phyloP scores from a whole-genome alignment of 2,329 filamentous ascomycete species.

The Sporothrix inflata region DNA sequence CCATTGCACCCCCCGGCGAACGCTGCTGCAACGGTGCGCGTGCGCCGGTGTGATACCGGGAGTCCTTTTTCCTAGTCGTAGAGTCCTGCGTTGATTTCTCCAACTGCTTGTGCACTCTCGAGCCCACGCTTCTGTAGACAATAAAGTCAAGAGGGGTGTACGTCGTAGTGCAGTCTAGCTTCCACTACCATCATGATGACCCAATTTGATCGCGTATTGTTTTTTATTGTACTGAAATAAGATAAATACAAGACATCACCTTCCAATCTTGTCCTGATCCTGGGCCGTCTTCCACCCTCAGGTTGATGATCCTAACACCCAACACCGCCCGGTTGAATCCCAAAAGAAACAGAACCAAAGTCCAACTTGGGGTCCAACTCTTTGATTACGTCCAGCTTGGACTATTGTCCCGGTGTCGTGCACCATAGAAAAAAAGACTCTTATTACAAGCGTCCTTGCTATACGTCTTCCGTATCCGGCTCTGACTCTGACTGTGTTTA shows the following conservation, averaged over 20 bases:
- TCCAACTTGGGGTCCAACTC: neutral
- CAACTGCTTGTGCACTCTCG: neutral
- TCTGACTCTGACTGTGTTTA: neutral
- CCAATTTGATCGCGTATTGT: too few species aligned
- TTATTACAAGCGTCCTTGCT: neutral
- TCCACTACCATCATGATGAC: too few species aligned
- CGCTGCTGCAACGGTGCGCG: neutral
- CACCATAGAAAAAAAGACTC: neutral
- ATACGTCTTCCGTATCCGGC: neutral
- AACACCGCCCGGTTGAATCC: neutral
- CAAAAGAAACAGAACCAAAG: neutral
- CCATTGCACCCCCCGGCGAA: too few species aligned
- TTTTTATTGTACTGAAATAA: too few species aligned
- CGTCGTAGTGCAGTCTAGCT: too few species aligned
- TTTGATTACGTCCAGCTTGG: slow-evolving; percentile 2
- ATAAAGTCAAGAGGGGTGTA: too few species aligned
- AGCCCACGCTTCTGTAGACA: too few species aligned
- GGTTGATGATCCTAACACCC: neutral
- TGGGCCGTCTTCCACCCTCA: neutral
- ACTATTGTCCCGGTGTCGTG: neutral
- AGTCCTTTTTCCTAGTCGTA: slow-evolving; percentile 4
- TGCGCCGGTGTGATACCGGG: neutral
- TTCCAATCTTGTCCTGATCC: neutral
- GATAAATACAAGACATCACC: neutral
- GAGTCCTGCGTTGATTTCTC: neutral